These are phyloP conservation scores for Penicillium cosmopolitanum DNA, from an alignment of 495 filamentous ascomycete genomes.

Conservation along the genomic window DNA sequence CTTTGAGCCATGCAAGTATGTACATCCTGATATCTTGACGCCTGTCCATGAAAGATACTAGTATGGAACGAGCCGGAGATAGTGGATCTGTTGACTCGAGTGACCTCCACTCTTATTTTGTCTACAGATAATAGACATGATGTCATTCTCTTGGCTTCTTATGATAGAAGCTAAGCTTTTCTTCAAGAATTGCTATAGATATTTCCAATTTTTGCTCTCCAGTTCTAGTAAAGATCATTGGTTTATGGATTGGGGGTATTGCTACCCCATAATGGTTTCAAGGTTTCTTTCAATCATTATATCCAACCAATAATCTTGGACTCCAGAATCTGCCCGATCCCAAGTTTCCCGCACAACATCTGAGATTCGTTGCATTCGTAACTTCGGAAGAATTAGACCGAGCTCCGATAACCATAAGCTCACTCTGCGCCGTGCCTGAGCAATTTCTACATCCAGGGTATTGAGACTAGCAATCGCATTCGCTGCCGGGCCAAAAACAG, in stretches of 20 bases:
- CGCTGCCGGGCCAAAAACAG: conserved; percentile 22
- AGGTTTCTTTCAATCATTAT: conserved; percentile 30
- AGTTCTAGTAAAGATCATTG: neutral
- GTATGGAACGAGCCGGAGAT: neutral
- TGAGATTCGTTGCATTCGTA: conserved; percentile 28
- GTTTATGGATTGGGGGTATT: neutral
- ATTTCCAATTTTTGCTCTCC: conserved; percentile 1
- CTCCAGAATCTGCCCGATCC: conserved; percentile 27
- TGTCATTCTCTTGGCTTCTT: neutral
- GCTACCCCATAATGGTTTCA: conserved; percentile 33
- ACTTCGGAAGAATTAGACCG: conserved; percentile 28
- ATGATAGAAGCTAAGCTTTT: neutral
- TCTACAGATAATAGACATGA: neutral
- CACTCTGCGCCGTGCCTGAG: conserved; percentile 30
- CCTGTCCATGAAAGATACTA: neutral
- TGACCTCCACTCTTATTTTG: neutral
- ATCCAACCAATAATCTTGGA: conserved; percentile 28
- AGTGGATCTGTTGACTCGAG: neutral
- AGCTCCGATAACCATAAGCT: conserved; percentile 30
- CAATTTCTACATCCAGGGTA: conserved; percentile 32
- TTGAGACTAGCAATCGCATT: conserved; percentile 27
- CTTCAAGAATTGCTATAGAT: neutral
- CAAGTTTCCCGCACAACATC: conserved; percentile 29
- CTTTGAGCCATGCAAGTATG: neutral
- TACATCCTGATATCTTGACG: neutral